Base-by-base conservation (phyloP, 2,329 filamentous ascomycete species). In the Aspergillus sp. region DNA sequence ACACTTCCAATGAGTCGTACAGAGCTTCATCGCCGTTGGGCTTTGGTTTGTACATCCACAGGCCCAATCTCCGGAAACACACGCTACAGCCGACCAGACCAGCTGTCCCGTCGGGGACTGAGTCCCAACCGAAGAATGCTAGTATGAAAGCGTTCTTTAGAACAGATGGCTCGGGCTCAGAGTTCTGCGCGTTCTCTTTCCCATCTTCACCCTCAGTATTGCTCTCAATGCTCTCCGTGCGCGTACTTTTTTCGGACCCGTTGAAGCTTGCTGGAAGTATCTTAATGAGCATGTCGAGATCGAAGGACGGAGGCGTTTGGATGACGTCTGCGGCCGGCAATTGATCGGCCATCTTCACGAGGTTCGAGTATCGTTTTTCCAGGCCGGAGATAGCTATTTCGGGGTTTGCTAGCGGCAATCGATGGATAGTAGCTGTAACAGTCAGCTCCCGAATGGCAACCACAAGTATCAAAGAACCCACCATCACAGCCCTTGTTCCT, bases 41-140 rank as follows among this genome's bases (percentile, higher is more conserved):
- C 75, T 89, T 92, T 74, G 88, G 89, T 70, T 88, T 90, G 74
- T 96, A 98, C 81, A 99, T 89, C 95, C 95, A 99, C 2, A 99
- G 82, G 0, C 95, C 95, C 0, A 98, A 82, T 1, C 93, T 87
- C 61, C 95, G 88, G 70, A 96, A 90, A 73, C 95, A 99, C 19
- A 91, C 91, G 60, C 89, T 85, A 75, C 95, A 99, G 4, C 87
- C 88, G 5, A 91, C 88, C 15, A 94, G 85, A 62, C 91, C 90
- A 9, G 70, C 73, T 28, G 72, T 68, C 36, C 69, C 73, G 56
- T 77, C 78, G 4, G 65, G 68, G 36, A 72, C 66, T 43, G 89
- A 87, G 21, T 91, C 86, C 91, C 91, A 94, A 36, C 91, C 91
- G 60, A 89, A 85, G 19, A 92, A 75, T 10, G 91, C 89, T 57